A percentile compares a stretch with the other conserved stretches of the same genome.
phyloP scores from a whole-genome alignment of 2,329 filamentous ascomycete genomes.

The Phaeosphaeriaceae sp. region DNA sequence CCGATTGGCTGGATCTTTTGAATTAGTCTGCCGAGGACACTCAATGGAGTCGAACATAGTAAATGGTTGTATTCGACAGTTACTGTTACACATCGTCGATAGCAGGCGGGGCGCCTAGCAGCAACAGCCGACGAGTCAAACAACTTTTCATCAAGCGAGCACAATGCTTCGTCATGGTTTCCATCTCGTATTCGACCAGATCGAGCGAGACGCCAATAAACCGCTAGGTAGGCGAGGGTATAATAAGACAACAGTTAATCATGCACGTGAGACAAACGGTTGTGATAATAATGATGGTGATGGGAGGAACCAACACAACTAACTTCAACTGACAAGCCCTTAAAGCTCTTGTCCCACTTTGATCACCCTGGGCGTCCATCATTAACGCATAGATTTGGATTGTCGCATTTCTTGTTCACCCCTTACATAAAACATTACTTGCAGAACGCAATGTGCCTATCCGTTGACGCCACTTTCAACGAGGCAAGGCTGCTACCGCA shows the following conservation, averaged over 20 bases:
- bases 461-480: too few relatives aligned
- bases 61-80: not conserved
- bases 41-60: not conserved
- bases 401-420: too few relatives aligned
- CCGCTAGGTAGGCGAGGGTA: constrained; percentile 1
- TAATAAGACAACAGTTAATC: not conserved
- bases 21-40: constrained; percentile 2
- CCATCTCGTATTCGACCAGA: not conserved
- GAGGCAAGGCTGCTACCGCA: too few relatives aligned
- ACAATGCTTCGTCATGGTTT: not conserved
- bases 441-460: too few relatives aligned
- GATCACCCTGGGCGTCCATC: too few relatives aligned
- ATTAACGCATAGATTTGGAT: too few relatives aligned
- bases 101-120: not conserved
- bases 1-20: constrained; percentile 18
- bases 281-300: too few relatives aligned
- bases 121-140: constrained; percentile 1
- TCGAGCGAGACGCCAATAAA: constrained; percentile 1
- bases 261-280: not conserved
- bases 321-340: not conserved
- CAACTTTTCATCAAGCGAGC: not conserved
- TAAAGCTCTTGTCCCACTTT: not conserved
- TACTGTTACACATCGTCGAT: not conserved
- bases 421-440: too few relatives aligned
- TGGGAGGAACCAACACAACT: not conserved